A percentile compares a stretch with the other conserved stretches of the same genome.
Evolutionary conservation across 176 grass and related monocot genomes (phyloP).

Genomic region (Alopecurus myosuroides): DNA sequence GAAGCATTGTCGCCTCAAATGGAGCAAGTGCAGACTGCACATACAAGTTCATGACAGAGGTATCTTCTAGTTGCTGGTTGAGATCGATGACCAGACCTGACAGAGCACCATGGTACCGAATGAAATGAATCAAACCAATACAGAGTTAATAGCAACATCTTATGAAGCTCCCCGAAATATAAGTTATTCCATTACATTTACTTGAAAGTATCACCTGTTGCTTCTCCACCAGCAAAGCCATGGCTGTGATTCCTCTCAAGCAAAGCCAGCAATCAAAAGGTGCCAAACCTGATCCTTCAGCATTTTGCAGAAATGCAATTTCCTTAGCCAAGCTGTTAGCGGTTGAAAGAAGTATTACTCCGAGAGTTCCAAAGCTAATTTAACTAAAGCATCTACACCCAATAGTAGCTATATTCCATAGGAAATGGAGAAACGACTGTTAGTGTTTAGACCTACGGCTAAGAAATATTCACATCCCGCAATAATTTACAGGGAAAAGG

Average conservation of each 20-base stretch:
- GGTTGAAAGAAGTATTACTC: background rate
- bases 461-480: background rate
- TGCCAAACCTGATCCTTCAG: slow-evolving; percentile 80
- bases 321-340: slow-evolving; percentile 78
- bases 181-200: background rate
- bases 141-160: background rate
- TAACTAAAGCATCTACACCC: background rate
- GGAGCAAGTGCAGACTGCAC: too few relatives aligned
- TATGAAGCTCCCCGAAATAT: background rate
- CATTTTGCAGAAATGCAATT: slow-evolving; percentile 93
- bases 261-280: slow-evolving; percentile 97
- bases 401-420: background rate
- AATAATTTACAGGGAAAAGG: background rate
- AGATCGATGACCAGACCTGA: too few relatives aligned
- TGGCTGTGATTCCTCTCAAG: slow-evolving; percentile 85
- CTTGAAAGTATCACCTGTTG: slow-evolving; percentile 52
- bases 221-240: slow-evolving; percentile 86
- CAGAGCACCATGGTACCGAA: too few relatives aligned
- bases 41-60: too few relatives aligned
- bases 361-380: background rate
- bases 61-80: too few relatives aligned
- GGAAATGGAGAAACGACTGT: background rate
- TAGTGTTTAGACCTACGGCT: background rate
- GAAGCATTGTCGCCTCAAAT: too few relatives aligned
- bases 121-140: background rate